Evolutionary conservation across 2,329 filamentous ascomycete genomes (phyloP), one percentile per base, ranked within the genome.

Genomic region (Xylariomycetidae sp.): DNA sequence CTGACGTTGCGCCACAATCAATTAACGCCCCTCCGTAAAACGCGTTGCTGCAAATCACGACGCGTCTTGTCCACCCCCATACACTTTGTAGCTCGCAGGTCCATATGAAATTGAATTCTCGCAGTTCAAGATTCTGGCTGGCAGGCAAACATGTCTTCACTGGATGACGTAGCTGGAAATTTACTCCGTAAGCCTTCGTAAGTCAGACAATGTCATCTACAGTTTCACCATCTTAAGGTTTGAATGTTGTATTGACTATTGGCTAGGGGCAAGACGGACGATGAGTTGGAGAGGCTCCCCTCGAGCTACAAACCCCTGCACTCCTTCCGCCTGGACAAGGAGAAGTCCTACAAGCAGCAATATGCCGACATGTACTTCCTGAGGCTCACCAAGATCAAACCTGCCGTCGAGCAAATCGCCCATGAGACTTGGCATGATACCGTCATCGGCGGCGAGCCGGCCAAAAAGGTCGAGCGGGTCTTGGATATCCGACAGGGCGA

Each of bases 331-430:
- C 76, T 97, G 8, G 74, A 85, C 16, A 82, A 74, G 51, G 67
- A 74, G 38, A 74, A 74, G 41, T 83, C 88, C 34, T 98, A 97
- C 59, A 73, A 89, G 58, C 92, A 97, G 59, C 92, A 98, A 64
- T 98, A 86, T 74, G 87, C 85, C 42, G 92, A 98, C 62, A 90
- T 97, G 78, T 98, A 98, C 71, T 98, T 96, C 57, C 60, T 96
- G 49, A 85, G 92, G 10, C 74, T 98, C 16, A 80, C 87, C 23
- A 85, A 85, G 62, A 77, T 98, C 58, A 96, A 90, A 63, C 85
- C 88, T 8, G 74, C 77, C 1, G 85, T 94, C 0, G 86, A 94
- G 49, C 63, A 75, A 42, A 72, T 85, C 31, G 90, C 89, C 0
- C 62, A 66, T 12, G 79, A 82, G 20, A 79, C 83, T 6, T 98